phyloP scores from a whole-genome alignment of 2,329 filamentous ascomycete species.

The Aspergillus ibericus region DNA sequence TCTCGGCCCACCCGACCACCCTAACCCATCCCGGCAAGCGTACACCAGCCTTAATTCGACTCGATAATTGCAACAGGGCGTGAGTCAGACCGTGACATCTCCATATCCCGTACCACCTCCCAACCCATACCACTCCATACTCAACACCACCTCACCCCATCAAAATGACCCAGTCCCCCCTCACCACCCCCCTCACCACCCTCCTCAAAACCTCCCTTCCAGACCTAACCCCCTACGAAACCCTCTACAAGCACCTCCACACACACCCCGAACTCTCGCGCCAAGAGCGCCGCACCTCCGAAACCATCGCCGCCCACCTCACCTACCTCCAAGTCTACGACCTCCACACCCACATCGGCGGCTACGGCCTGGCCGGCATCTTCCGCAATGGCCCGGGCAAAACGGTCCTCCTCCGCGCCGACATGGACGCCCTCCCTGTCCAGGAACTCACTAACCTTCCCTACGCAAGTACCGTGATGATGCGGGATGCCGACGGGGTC shows the following conservation, averaged over 20 bases:
- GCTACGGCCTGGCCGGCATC: constrained; percentile 46
- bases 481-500: constrained; percentile 50
- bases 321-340: constrained; percentile 32
- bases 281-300: constrained; percentile 56
- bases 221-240: constrained; percentile 50
- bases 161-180: constrained; percentile 26
- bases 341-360: constrained; percentile 48
- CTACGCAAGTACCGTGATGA: constrained; percentile 49
- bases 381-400: constrained; percentile 45
- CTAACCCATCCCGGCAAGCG: too few relatives aligned
- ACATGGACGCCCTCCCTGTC: constrained; percentile 53
- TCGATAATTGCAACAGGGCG: too few relatives aligned
- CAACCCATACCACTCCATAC: too few relatives aligned
- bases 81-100: too few relatives aligned
- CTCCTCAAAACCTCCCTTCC: constrained; percentile 20
- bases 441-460: constrained; percentile 49
- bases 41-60: too few relatives aligned
- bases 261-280: constrained; percentile 59
- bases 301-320: constrained; percentile 48
- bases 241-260: constrained; percentile 61
- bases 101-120: too few relatives aligned
- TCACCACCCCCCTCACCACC: constrained; percentile 21
- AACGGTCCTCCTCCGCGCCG: constrained; percentile 50
- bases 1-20: too few relatives aligned
- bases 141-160: too few relatives aligned